phyloP scores from a whole-genome alignment of 495 filamentous ascomycete species.

The Aspergillus heteromorphus region DNA sequence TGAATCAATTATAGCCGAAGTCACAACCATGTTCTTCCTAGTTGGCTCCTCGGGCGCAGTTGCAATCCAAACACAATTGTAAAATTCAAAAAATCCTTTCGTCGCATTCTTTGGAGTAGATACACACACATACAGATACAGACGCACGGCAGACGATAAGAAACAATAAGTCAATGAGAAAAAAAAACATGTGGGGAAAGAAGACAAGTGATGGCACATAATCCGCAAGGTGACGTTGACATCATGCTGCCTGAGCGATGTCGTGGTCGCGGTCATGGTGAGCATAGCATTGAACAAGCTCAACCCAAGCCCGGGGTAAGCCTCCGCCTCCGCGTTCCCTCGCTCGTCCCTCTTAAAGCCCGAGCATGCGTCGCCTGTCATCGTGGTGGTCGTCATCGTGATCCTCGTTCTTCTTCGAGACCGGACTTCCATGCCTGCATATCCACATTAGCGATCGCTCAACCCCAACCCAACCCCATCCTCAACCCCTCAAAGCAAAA shows the following conservation, averaged over 20 bases:
- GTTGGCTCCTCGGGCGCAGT: conserved; percentile 35
- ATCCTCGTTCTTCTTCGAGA: conserved; percentile 45
- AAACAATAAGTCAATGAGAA: neutral
- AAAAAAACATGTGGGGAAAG: conserved; percentile 2
- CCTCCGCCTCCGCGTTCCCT: too few species aligned
- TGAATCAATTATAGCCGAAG: conserved; percentile 40
- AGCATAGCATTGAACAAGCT: neutral
- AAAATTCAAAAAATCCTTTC: conserved; percentile 31
- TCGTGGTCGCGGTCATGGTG: conserved; percentile 2
- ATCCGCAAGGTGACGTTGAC: neutral
- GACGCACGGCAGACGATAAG: neutral
- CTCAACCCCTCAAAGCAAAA: neutral
- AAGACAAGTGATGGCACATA: conserved; percentile 3
- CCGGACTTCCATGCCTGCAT: conserved; percentile 57
- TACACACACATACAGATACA: conserved; percentile 11
- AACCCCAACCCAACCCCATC: neutral
- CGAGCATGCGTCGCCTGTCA: conserved; percentile 29
- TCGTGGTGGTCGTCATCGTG: conserved; percentile 24
- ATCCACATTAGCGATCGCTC: conserved; percentile 12
- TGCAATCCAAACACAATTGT: conserved; percentile 40
- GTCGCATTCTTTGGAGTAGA: neutral
- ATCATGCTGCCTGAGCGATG: conserved; percentile 23
- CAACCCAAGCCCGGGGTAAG: too few species aligned
- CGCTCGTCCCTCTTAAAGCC: conserved; percentile 9
- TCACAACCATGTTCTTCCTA: conserved; percentile 41